Base-by-base conservation (phyloP, 371 early-diverging fungal species). In the Basidiobolus meristosporus region DNA sequence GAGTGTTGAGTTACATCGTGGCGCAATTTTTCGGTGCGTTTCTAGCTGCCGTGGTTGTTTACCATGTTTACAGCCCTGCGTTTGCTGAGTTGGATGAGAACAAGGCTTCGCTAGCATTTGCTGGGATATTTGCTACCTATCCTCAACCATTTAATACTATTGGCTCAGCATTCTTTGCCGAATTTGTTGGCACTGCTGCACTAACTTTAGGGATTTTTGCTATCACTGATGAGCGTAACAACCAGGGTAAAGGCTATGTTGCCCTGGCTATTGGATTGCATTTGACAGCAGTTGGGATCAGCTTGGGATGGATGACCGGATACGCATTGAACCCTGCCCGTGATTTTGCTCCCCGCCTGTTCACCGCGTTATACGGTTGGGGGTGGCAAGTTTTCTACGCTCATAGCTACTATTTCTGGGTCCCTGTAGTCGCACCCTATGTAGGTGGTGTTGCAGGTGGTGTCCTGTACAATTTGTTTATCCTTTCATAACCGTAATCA, bases 251-350 rank as follows among this genome's bases (percentile, higher is more conserved):
- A 43, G 37, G 46, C 36, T 44, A 52, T 19, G 46, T 44, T 20
- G 67, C 75, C 0, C 38, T 74, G 11, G 53, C 65, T 42, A 57
- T 77, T 35, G 82, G 81, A 14, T 52, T 79, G 18, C 57, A 73
- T 42, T 58, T 89, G 22, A 63, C 73, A 11, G 60, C 62, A 33
- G 62, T 77, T 31, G 72, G 70, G 39, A 53, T 70, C 47, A 59
- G 73, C 30, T 59, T 76, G 36, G 75, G 74, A n/a, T 71, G 72
- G 60, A 68, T 68, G 40, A 79, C 82, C 19, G 82, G 82, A 6
- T 80, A 73, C 36, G 79, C 78, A 14, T 55, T 90, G 37, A 90
- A 90, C 54, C 87, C 85, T 33, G 89, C 90, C 12, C 74, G 88
- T 48, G 90, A 90, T 60, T 52, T 90, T 48, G 90, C 84, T 12